Conservation (phyloP, 371 early-diverging fungal genomes). For the Rhizopus sp. region DNA sequence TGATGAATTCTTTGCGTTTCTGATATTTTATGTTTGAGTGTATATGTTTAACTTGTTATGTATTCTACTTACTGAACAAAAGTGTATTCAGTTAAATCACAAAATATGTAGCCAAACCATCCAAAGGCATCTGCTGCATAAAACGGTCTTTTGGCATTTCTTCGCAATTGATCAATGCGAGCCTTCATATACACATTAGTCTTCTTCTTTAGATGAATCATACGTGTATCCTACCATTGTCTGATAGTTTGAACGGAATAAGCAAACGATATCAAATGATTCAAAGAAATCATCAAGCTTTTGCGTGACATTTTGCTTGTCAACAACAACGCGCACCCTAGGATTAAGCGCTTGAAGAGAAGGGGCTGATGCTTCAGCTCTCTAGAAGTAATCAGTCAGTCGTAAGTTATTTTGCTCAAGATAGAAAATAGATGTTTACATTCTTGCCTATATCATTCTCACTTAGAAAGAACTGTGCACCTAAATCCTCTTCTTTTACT, state of each 20-base stretch:
- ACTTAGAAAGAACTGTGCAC: slow-evolving; percentile 75
- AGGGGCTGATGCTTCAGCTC: slow-evolving; percentile 63
- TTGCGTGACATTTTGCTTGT: slow-evolving; percentile 45
- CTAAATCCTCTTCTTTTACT: slow-evolving; percentile 70
- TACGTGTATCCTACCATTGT: slow-evolving; percentile 29
- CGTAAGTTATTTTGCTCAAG: neutral
- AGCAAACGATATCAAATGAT: slow-evolving; percentile 68
- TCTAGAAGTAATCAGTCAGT: slow-evolving; percentile 39
- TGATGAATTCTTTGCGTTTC: slow-evolving; percentile 16
- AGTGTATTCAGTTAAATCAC: slow-evolving; percentile 72
- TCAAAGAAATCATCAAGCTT: slow-evolving; percentile 57
- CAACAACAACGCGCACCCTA: slow-evolving; percentile 64
- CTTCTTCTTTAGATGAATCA: slow-evolving; percentile 6
- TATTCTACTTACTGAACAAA: slow-evolving; percentile 61
- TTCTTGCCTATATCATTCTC: slow-evolving; percentile 67
- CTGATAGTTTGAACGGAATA: slow-evolving; percentile 46
- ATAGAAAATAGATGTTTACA: slow-evolving; percentile 38
- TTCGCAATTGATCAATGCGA: slow-evolving; percentile 60
- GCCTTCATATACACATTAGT: slow-evolving; percentile 35
- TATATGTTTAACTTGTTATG: slow-evolving; percentile 4
- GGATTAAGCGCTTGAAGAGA: slow-evolving; percentile 72
- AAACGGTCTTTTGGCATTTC: slow-evolving; percentile 55
- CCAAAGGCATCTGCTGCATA: slow-evolving; percentile 76
- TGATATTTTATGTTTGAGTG: neutral
- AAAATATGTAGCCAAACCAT: slow-evolving; percentile 81